Base-by-base conservation (phyloP, 140 eudicot species). In the Bidens hawaiensis region DNA sequence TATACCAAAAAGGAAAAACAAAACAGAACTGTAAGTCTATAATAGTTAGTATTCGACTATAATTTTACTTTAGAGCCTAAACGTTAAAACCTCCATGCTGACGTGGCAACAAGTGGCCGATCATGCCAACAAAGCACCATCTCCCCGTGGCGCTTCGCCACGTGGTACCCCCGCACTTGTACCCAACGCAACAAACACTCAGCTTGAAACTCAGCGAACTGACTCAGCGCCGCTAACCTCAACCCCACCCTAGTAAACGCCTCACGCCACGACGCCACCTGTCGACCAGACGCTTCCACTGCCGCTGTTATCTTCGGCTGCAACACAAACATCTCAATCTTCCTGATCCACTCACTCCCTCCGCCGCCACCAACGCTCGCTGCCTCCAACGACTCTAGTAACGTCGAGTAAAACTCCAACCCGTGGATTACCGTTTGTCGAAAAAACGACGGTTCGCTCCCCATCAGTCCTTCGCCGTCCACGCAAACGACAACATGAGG, bases 91-190 rank as follows among this genome's bases (percentile, higher is more conserved):
- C 86, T 83, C 99, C 99, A 93, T 8, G 95, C 94, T 30, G 99
- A 93, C 60, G 97, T 85, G 83, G 96, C 87, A 53, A 83, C 95
- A 0, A 93, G 85, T 38, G 95, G 84, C 84, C 95, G 75, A 51
- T 81, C 95, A 17, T 83, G 97, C 99, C 99, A 93, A 77, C 96
- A 93, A 18, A 93, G 95, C 97, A 88, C 69, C 97, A 93, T 82
- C 94, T 93, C 99, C 17, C 81, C 96, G 30, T 83, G 94, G 7
- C 79, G 80, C 42, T 79, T 88, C 30, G 76, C 84, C 81, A 93
- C 95, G 76, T 85, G 96, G 94, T 85, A 93, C 15, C 96, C 99
- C 65, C 85, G 78, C n/a, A 85, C 94, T 56, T 83, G 93, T 15
- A 80, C 94, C 79, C 88, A 69, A 70, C 82, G 72, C 78, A 93